Evolutionary conservation across 257 asterid genomes (phyloP).

Genomic region (Solanum chilense): DNA sequence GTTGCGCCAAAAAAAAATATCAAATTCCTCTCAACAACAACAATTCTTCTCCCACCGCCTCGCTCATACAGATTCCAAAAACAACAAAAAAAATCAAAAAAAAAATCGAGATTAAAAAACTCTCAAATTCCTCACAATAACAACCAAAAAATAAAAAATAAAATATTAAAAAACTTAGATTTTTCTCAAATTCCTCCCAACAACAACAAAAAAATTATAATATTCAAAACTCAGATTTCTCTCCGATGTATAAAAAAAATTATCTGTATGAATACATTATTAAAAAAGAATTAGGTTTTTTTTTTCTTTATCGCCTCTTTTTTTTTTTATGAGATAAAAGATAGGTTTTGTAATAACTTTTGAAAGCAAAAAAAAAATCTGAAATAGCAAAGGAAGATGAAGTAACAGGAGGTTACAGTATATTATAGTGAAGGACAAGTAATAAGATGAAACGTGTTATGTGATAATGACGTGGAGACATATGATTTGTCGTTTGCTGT

Average conservation of each 20-base stretch:
- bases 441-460: not conserved
- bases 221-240: not conserved
- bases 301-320: not conserved
- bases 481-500: not conserved
- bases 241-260: not conserved
- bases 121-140: conserved; percentile 1
- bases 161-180: not conserved
- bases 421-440: not conserved
- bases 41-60: conserved; percentile 22
- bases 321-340: not conserved
- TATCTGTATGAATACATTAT: not conserved
- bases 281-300: not conserved
- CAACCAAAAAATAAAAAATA: not conserved
- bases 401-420: conserved; percentile 1
- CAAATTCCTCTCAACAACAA: conserved; percentile 8
- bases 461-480: not conserved
- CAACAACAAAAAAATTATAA: conserved; percentile 1
- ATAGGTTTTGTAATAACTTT: not conserved
- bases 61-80: conserved; percentile 31
- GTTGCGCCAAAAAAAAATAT: conserved; percentile 30
- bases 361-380: not conserved
- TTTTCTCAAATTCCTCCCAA: not conserved
- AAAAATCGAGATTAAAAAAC: not conserved
- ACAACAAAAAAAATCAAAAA: not conserved
- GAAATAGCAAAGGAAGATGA: not conserved